Base-by-base conservation (phyloP, 75 land plant genomes). In the Sequoia sempervirens region DNA sequence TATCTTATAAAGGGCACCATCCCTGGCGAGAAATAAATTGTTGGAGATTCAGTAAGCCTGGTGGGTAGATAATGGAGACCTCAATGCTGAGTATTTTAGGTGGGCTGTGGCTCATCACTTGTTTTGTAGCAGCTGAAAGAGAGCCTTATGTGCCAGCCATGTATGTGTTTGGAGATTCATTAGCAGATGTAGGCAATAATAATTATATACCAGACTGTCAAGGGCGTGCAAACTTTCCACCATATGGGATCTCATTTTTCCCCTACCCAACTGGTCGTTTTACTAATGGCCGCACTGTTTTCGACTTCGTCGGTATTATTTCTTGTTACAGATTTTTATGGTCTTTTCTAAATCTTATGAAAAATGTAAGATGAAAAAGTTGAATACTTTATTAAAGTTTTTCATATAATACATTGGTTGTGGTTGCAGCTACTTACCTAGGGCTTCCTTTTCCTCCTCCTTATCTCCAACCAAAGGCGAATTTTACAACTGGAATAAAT, bases 161-260 rank as follows among this genome's bases (percentile, higher is more conserved):
- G 15, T 89, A 85, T 66, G 84, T 53, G 3, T 91, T 91, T n/a
- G 92, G 92, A 26, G 92, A 89, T 84, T 91, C 92, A 38, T 80
- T 84, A 2, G 82, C 85, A 17, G 91, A 90, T 34, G 90, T 90
- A 2, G 92, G 90, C 10, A 88, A 85, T 84, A 91, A 91, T 80
- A 88, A 85, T n/a, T 87, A 87, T 76, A 82, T 61, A 76, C 84
- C 85, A n/a, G 87, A 91, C 41, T 91, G 85, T 69, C 1, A 85
- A 15, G 80, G 80, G 6, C 86, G 86, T 72, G 91, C 89, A 5
- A 86, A 91, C 82, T 91, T 87, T 32, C 85, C 86, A 4, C 92
- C 91, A 23, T 91, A 91, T 54, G 91, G 91, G 12, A 69, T 81
- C 17, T 78, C 58, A 23, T 91, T 82, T 75, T 91, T 91, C 74